Conservation (phyloP, 371 early-diverging fungal species). For the Mortierella sp. region DNA sequence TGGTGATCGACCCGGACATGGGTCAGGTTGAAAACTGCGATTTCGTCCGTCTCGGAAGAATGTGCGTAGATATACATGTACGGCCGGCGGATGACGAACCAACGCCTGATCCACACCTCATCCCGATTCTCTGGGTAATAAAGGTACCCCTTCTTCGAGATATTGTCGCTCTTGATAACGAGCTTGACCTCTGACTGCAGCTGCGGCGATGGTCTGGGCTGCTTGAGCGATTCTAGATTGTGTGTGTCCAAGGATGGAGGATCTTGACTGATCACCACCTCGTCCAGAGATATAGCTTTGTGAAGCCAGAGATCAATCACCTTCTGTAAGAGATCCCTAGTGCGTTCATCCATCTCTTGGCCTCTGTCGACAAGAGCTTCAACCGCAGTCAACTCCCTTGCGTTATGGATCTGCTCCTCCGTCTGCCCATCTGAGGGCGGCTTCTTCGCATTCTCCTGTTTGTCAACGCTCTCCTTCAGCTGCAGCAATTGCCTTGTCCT, state of each 20-base stretch:
- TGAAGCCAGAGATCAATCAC: conserved; percentile 64
- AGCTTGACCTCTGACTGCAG: conserved; percentile 70
- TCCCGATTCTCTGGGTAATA: conserved; percentile 71
- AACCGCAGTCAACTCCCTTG: too few species aligned
- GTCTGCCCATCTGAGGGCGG: not conserved
- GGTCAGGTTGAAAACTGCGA: conserved; percentile 79
- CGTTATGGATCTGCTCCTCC: not conserved
- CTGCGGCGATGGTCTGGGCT: conserved; percentile 54
- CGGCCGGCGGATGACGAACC: conserved; percentile 89
- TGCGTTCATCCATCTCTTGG: conserved; percentile 7
- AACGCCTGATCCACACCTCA: conserved; percentile 81
- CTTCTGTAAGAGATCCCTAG: conserved; percentile 52
- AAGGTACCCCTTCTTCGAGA: conserved; percentile 73
- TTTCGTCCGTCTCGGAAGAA: conserved; percentile 72
- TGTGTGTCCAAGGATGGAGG: conserved; percentile 65
- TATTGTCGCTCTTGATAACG: conserved; percentile 66
- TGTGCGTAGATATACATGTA: conserved; percentile 83
- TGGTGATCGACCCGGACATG: conserved; percentile 81
- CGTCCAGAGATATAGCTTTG: conserved; percentile 60
- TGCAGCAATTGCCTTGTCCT: conserved; percentile 60
- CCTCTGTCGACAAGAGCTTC: not conserved
- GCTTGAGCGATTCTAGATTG: conserved; percentile 53
- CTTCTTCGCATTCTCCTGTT: not conserved
- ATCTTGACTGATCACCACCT: conserved; percentile 69
- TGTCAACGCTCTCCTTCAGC: conserved; percentile 3